Evolutionary conservation across 768 basidiomycete genomes (phyloP).

Genomic region (Glaciozyma antarctica): DNA sequence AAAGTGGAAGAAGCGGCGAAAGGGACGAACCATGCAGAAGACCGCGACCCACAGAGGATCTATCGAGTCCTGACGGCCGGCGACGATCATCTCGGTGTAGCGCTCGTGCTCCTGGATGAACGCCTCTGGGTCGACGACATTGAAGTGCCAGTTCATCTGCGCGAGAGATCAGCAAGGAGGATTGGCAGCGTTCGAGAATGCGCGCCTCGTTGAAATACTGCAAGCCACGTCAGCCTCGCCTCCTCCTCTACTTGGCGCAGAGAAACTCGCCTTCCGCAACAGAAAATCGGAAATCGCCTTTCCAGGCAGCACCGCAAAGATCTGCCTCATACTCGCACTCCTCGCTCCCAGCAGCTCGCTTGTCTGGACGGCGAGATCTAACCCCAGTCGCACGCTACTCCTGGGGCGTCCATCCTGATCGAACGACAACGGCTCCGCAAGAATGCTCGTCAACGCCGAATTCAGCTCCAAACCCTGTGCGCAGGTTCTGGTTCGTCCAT

Average conservation of each 20-base stretch:
- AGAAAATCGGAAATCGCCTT: slow-evolving; percentile 16
- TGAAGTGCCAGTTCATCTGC: slow-evolving; percentile 28
- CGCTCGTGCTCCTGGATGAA: slow-evolving; percentile 24
- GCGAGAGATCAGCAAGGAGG: neutral
- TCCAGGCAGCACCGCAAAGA: slow-evolving; percentile 26
- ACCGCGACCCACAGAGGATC: slow-evolving; percentile 28
- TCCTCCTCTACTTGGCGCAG: too few relatives aligned
- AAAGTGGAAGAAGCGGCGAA: neutral
- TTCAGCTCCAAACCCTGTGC: slow-evolving; percentile 22
- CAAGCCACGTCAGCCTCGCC: neutral
- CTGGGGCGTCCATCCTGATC: slow-evolving; percentile 30
- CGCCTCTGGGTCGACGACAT: slow-evolving; percentile 15
- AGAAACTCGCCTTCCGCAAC: slow-evolving; percentile 3
- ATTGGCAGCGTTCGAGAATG: neutral
- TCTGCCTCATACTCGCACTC: slow-evolving; percentile 19
- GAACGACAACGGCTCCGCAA: slow-evolving; percentile 25
- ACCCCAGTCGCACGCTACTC: slow-evolving; percentile 23
- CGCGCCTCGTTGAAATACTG: slow-evolving; percentile 13
- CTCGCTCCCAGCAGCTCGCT: slow-evolving; percentile 12
- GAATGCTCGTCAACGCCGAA: slow-evolving; percentile 18
- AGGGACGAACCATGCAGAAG: slow-evolving; percentile 25
- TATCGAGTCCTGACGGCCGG: slow-evolving; percentile 13
- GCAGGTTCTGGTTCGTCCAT: neutral
- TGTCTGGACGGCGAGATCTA: slow-evolving; percentile 29
- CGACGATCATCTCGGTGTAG: slow-evolving; percentile 16